These are phyloP conservation scores for Oryza longistaminata DNA, from an alignment of 176 grass and related monocot genomes.

Conservation along the genomic window DNA sequence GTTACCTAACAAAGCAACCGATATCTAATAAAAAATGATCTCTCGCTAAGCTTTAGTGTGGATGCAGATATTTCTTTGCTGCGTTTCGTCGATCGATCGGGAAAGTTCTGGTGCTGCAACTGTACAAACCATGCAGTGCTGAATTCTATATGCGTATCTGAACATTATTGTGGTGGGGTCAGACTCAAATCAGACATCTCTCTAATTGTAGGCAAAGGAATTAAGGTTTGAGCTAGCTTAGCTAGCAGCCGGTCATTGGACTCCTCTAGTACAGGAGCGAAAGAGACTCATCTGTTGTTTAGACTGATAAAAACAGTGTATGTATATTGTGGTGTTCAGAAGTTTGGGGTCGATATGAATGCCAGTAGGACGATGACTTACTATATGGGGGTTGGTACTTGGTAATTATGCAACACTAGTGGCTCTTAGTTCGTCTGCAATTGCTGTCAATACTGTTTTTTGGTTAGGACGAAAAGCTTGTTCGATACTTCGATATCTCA, in stretches of 20 bases:
- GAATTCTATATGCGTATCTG: conserved; percentile 28
- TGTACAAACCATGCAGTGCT: conserved; percentile 30
- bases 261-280: conserved; percentile 22
- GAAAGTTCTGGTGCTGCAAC: conserved; percentile 47
- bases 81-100: conserved; percentile 24
- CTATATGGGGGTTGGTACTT: background rate
- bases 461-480: conserved; percentile 32
- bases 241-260: background rate
- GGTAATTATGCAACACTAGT: background rate
- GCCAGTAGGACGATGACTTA: background rate
- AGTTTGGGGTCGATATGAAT: conserved; percentile 1
- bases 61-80: conserved; percentile 37
- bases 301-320: conserved; percentile 1
- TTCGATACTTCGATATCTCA: background rate
- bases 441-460: background rate
- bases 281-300: conserved; percentile 29
- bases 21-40: background rate
- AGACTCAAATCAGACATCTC: background rate
- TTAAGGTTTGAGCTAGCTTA: conserved; percentile 3
- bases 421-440: conserved; percentile 26
- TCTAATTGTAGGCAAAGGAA: conserved; percentile 9
- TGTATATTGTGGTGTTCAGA: conserved; percentile 17
- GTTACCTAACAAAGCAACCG: conserved; percentile 12
- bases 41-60: conserved; percentile 4
- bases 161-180: conserved; percentile 29